Evolutionary conservation across 768 basidiomycete genomes (phyloP).

Genomic region (Gelatoporia subvermispora): DNA sequence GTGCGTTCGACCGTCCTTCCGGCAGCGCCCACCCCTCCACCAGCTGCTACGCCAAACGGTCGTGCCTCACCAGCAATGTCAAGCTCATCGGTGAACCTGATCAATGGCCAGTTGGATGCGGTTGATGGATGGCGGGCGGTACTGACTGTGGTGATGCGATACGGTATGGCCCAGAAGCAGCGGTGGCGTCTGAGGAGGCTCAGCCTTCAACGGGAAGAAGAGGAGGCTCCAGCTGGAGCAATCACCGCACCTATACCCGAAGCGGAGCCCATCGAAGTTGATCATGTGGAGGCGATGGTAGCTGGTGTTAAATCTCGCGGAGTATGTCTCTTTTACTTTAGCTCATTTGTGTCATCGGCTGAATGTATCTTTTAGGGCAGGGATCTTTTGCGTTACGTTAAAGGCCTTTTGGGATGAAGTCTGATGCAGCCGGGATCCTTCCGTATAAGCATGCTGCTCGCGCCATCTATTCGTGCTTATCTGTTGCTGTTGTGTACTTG

Average conservation of each 20-base stretch:
- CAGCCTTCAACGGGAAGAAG: constrained; percentile 22
- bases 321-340: constrained; percentile 38
- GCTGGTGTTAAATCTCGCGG: constrained; percentile 70
- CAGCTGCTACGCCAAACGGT: constrained; percentile 4
- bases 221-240: constrained; percentile 5
- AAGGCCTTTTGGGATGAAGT: constrained; percentile 52
- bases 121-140: constrained; percentile 82
- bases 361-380: constrained; percentile 43
- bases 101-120: constrained; percentile 26
- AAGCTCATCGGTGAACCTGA: constrained; percentile 27
- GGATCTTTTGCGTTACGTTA: constrained; percentile 71
- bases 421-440: background rate
- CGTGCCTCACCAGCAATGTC: constrained; percentile 20
- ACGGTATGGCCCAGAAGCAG: constrained; percentile 57
- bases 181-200: constrained; percentile 29
- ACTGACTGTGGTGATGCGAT: constrained; percentile 60
- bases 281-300: constrained; percentile 69
- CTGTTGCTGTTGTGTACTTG: background rate
- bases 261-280: constrained; percentile 29
- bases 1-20: constrained; percentile 65
- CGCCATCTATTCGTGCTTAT: background rate
- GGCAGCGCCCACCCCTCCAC: constrained; percentile 35
- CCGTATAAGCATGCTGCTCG: constrained; percentile 1
- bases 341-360: background rate
- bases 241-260: constrained; percentile 6